Evolutionary conservation across 257 asterid species (phyloP).

Genomic region (Capsicum pubescens): DNA sequence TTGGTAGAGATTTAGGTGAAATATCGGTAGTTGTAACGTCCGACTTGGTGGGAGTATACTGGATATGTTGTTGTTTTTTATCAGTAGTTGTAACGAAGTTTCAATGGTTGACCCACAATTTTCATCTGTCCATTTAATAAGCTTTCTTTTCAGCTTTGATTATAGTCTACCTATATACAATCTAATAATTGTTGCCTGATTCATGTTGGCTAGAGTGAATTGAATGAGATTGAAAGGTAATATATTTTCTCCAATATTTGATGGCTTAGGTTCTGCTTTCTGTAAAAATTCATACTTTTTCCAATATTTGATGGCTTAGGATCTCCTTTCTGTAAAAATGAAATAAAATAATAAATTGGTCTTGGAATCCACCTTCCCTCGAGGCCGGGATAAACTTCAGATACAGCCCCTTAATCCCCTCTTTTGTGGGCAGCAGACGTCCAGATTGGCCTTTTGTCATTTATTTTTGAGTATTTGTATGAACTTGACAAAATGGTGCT

Average conservation of each 20-base stretch:
- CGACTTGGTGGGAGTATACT: too few species aligned
- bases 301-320: constrained; percentile 3
- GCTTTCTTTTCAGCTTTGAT: too few species aligned
- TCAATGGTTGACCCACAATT: background rate
- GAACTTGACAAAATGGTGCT: background rate
- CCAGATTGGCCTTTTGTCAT: background rate
- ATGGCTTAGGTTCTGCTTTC: too few species aligned
- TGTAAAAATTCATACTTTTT: background rate
- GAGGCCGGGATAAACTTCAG: background rate
- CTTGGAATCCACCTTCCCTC: background rate
- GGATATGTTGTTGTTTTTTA: too few species aligned
- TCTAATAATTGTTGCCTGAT: background rate
- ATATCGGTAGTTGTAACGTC: too few species aligned
- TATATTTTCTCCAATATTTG: background rate
- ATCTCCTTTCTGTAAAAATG: background rate
- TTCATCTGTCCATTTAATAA: too few species aligned
- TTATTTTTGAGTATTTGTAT: background rate
- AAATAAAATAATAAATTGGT: background rate
- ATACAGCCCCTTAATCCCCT: background rate
- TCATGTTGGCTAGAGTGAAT: background rate
- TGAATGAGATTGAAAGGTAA: background rate
- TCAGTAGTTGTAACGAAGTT: background rate
- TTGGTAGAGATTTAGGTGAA: background rate
- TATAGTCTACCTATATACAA: background rate
- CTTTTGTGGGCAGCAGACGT: background rate